These are phyloP conservation scores for Pseudonitzschia pungens DNA, from an alignment of 108 stramenopile genomes.

Conservation along the genomic window DNA sequence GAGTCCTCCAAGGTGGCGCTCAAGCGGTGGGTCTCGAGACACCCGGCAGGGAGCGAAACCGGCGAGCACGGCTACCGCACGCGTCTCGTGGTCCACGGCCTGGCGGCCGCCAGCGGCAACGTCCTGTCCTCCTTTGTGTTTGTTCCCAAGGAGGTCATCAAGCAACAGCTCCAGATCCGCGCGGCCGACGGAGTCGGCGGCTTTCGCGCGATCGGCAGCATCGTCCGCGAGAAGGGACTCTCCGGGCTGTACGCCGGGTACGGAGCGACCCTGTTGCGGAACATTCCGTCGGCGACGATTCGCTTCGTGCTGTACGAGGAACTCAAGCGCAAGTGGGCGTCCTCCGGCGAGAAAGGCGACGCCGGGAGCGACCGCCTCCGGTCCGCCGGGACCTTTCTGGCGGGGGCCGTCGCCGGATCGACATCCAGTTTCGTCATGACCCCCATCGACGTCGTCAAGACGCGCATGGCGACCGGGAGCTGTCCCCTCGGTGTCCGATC, in stretches of 20 bases:
- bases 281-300: slow-evolving; percentile 67
- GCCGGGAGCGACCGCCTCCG: slow-evolving; percentile 5
- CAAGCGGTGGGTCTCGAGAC: slow-evolving; percentile 8
- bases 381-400: slow-evolving; percentile 35
- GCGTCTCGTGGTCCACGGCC: slow-evolving; percentile 40
- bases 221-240: slow-evolving; percentile 41
- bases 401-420: slow-evolving; percentile 68
- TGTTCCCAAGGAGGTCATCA: slow-evolving; percentile 78
- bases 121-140: slow-evolving; percentile 59
- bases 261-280: slow-evolving; percentile 61
- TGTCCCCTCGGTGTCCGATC: slow-evolving; percentile 30
- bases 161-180: slow-evolving; percentile 58
- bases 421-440: slow-evolving; percentile 59
- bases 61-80: not conserved
- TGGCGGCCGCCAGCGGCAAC: slow-evolving; percentile 75
- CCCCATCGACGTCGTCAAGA: slow-evolving; percentile 75
- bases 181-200: not conserved
- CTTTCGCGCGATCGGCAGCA: slow-evolving; percentile 11
- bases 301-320: slow-evolving; percentile 76
- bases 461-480: slow-evolving; percentile 48
- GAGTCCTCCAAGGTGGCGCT: slow-evolving; percentile 48
- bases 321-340: slow-evolving; percentile 37
- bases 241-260: slow-evolving; percentile 62
- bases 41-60: too few relatives aligned
- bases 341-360: not conserved